Evolutionary conservation across 805 yeast species (phyloP).

Genomic region (Candida ortonii): DNA sequence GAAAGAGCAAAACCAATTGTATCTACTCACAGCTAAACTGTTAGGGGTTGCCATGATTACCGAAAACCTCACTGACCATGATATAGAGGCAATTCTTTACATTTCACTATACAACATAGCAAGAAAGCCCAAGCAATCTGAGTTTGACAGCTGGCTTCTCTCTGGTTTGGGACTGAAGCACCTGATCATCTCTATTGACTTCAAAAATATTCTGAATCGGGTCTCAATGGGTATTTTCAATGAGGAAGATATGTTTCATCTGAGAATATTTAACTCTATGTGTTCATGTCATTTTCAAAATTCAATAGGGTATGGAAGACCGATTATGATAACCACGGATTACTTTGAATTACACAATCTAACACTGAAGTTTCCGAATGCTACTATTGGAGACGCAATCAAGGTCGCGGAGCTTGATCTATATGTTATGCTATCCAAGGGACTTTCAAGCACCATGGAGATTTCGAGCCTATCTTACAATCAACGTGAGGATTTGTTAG

Average conservation of each 20-base stretch:
- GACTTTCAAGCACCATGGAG: constrained; percentile 14
- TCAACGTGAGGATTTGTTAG: constrained; percentile 20
- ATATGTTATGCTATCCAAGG: constrained; percentile 26
- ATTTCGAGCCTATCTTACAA: too few species aligned
- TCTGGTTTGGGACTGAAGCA: constrained; percentile 52
- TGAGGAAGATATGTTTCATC: constrained; percentile 46
- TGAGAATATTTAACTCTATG: constrained; percentile 52
- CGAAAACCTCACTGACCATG: constrained; percentile 55
- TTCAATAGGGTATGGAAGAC: constrained; percentile 49
- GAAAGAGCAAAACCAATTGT: constrained; percentile 45
- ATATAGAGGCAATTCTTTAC: constrained; percentile 57
- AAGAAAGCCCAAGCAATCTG: constrained; percentile 51
- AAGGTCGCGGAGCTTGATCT: constrained; percentile 50
- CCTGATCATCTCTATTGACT: constrained; percentile 44
- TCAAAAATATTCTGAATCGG: constrained; percentile 39
- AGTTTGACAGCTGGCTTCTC: constrained; percentile 50
- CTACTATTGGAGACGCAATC: constrained; percentile 53
- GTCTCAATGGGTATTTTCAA: constrained; percentile 26
- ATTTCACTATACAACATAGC: constrained; percentile 53
- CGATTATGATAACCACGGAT: constrained; percentile 38
- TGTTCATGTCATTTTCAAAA: constrained; percentile 51
- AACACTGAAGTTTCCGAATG: constrained; percentile 46
- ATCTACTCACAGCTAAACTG: constrained; percentile 48
- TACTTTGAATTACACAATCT: constrained; percentile 42
- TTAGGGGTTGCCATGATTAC: constrained; percentile 48